These are phyloP conservation scores for Cercospora zeae-maydis DNA, from an alignment of 2,329 filamentous ascomycete genomes.

Conservation along the genomic window DNA sequence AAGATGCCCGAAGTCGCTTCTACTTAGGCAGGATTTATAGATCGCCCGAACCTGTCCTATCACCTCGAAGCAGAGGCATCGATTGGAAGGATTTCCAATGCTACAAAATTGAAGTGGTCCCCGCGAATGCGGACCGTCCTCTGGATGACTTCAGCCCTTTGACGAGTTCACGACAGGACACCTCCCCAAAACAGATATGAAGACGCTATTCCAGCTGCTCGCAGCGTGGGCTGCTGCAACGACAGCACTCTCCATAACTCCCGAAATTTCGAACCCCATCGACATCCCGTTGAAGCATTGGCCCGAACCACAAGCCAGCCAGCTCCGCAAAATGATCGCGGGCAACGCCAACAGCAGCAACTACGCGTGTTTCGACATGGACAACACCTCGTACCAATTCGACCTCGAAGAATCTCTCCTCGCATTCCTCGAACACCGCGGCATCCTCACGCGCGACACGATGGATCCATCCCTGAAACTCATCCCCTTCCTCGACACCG, in stretches of 20 bases:
- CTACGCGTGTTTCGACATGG: constrained; percentile 40
- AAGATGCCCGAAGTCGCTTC: not conserved
- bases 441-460: constrained; percentile 42
- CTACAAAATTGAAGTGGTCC: not conserved
- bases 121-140: not conserved
- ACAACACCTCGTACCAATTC: constrained; percentile 46
- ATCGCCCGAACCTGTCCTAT: constrained; percentile 2
- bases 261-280: not conserved
- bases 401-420: constrained; percentile 47
- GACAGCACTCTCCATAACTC: not conserved
- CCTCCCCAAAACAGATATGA: not conserved
- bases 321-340: constrained; percentile 20
- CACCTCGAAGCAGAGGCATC: not conserved
- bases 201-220: not conserved
- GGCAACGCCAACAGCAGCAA: constrained; percentile 24
- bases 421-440: constrained; percentile 44
- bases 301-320: constrained; percentile 19
- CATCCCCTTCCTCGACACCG: constrained; percentile 43
- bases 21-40: not conserved
- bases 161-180: not conserved
- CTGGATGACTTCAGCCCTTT: not conserved
- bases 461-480: constrained; percentile 43
- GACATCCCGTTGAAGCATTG: constrained; percentile 16
- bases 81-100: not conserved
- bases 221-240: not conserved